Percentiles rank a stretch among this genome's conserved stretches.
phyloP scores from a whole-genome alignment of 768 basidiomycete genomes.

The Sarcomyxa edulis region DNA sequence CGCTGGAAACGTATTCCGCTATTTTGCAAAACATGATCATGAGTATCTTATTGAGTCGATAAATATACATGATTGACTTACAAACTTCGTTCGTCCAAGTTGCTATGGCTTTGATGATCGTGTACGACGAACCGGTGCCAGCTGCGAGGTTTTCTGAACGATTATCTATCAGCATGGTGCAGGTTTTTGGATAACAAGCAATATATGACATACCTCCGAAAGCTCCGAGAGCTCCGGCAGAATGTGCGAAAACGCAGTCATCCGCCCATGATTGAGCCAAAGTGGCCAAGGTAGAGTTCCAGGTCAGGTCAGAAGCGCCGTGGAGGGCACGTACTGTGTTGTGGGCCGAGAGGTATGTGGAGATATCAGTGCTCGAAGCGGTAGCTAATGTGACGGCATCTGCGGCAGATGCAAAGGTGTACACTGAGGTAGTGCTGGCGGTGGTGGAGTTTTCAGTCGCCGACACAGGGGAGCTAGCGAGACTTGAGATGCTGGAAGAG shows the following conservation, averaged over 20 bases:
- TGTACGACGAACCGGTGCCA: constrained; percentile 44
- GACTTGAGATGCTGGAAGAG: too few species aligned
- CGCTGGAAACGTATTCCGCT: constrained; percentile 37
- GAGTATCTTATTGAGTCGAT: constrained; percentile 1
- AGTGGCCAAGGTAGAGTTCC: constrained; percentile 41
- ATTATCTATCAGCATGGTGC: too few species aligned
- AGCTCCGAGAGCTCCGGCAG: constrained; percentile 37
- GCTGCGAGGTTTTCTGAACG: constrained; percentile 56
- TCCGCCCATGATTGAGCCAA: constrained; percentile 48
- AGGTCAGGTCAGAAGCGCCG: constrained; percentile 37
- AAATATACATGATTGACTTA: constrained; percentile 19
- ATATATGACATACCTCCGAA: constrained; percentile 39
- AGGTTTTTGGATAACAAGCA: too few species aligned
- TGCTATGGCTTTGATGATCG: constrained; percentile 33
- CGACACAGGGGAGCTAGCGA: too few species aligned
- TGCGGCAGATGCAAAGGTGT: too few species aligned
- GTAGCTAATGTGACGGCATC: too few species aligned
- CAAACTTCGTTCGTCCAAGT: constrained; percentile 47
- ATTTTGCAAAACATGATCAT: constrained; percentile 21
- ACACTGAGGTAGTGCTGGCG: too few species aligned
- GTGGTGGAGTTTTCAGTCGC: too few species aligned
- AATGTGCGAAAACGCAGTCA: constrained; percentile 41
- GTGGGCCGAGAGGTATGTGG: constrained; percentile 44
- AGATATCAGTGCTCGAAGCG: too few species aligned
- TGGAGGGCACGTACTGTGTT: constrained; percentile 41